Percentiles rank a stretch among this genome's conserved stretches.
These are phyloP conservation scores for Sporothrix euskadiensis DNA, from an alignment of 2,329 filamentous ascomycete genomes.

Conservation along the genomic window DNA sequence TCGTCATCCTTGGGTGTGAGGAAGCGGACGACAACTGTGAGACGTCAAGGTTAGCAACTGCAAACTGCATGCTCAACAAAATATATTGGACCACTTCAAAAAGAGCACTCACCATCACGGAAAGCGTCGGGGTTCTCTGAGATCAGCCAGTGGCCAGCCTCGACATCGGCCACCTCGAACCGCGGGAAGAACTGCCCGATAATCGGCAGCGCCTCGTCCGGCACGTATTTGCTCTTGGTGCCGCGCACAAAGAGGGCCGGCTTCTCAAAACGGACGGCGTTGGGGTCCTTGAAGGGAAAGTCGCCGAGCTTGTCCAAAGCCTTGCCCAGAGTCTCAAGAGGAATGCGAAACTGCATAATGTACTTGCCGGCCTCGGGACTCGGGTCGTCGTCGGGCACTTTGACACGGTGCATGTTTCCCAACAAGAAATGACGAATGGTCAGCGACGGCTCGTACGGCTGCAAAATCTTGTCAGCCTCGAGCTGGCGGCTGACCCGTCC, in stretches of 20 bases:
- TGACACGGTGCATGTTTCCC: constrained; percentile 70
- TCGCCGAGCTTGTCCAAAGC: constrained; percentile 76
- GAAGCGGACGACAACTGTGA: constrained; percentile 41
- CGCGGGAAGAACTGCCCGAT: constrained; percentile 80
- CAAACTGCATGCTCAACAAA: constrained; percentile 1
- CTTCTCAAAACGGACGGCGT: constrained; percentile 68
- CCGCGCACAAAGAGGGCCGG: constrained; percentile 80
- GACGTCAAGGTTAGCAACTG: background rate
- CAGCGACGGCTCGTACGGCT: constrained; percentile 71
- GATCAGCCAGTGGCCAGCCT: constrained; percentile 84
- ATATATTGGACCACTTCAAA: constrained; percentile 35
- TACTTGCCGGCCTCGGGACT: constrained; percentile 30
- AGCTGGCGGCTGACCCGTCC: constrained; percentile 66
- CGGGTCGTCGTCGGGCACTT: constrained; percentile 32
- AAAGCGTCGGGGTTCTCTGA: constrained; percentile 85
- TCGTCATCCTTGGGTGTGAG: constrained; percentile 39
- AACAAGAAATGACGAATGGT: constrained; percentile 88
- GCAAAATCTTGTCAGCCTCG: constrained; percentile 78
- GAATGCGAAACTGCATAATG: constrained; percentile 73
- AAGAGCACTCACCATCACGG: constrained; percentile 57
- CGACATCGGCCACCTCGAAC: constrained; percentile 71
- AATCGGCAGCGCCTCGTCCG: constrained; percentile 76
- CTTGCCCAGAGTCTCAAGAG: constrained; percentile 67
- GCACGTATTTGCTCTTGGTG: constrained; percentile 74
- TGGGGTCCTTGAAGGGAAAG: constrained; percentile 80